Conservation (phyloP, 345 rosid species). For the Gossypium stocksii region DNA sequence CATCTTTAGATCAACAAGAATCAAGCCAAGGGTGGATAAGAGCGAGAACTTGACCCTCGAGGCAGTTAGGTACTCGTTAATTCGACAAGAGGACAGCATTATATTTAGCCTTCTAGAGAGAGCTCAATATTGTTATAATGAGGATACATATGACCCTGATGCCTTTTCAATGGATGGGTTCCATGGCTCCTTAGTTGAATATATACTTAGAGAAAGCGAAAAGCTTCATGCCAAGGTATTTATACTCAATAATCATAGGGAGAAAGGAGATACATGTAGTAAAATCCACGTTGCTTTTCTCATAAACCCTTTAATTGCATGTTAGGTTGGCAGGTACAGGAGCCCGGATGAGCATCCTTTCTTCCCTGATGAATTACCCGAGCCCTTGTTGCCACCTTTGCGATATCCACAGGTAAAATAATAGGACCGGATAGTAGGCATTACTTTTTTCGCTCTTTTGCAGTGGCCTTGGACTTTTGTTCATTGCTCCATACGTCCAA, state of each 20-base stretch:
- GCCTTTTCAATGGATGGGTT: slow-evolving; percentile 71
- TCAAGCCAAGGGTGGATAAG: slow-evolving; percentile 58
- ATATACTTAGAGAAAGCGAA: slow-evolving; percentile 77
- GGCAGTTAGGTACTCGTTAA: slow-evolving; percentile 65
- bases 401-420: slow-evolving; percentile 36
- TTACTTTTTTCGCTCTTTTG: neutral
- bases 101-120: slow-evolving; percentile 78
- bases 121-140: slow-evolving; percentile 79
- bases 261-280: neutral
- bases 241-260: slow-evolving; percentile 25
- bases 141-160: slow-evolving; percentile 74
- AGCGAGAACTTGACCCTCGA: slow-evolving; percentile 73
- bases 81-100: slow-evolving; percentile 91
- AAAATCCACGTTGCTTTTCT: slow-evolving; percentile 2
- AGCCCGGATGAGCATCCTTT: slow-evolving; percentile 81
- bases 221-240: slow-evolving; percentile 77
- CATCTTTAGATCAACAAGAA: slow-evolving; percentile 38
- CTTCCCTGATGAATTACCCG: slow-evolving; percentile 49
- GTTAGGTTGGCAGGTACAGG: slow-evolving; percentile 58
- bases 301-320: neutral
- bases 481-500: neutral
- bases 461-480: neutral
- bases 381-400: slow-evolving; percentile 55
- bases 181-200: slow-evolving; percentile 79
- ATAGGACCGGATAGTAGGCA: neutral